These are phyloP conservation scores for Fusarium annulatum DNA, from an alignment of 2,329 filamentous ascomycete species.

Conservation along the genomic window DNA sequence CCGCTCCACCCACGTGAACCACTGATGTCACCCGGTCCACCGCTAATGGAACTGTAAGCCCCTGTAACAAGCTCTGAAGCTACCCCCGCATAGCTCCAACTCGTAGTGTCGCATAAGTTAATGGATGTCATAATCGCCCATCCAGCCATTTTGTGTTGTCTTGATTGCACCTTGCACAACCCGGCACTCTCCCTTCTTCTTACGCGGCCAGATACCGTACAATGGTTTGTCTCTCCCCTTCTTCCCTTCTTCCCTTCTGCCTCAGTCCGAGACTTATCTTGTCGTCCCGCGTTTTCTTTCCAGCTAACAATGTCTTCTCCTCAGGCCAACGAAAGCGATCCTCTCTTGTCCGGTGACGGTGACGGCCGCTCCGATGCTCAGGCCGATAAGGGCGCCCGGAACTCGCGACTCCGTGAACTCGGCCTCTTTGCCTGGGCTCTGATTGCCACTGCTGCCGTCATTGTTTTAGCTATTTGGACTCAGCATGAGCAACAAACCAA, in stretches of 20 bases:
- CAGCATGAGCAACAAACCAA: slow-evolving; percentile 74
- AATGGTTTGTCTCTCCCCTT: slow-evolving; percentile 31
- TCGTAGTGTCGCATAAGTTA: slow-evolving; percentile 9
- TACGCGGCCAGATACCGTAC: slow-evolving; percentile 23
- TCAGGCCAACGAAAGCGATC: slow-evolving; percentile 56
- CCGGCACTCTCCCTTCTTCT: slow-evolving; percentile 9
- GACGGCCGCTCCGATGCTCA: slow-evolving; percentile 47
- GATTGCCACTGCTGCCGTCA: slow-evolving; percentile 79
- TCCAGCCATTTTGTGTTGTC: slow-evolving; percentile 10
- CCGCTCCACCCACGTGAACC: slow-evolving; percentile 16
- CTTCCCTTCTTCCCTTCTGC: neutral
- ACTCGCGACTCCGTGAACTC: slow-evolving; percentile 71
- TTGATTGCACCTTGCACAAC: slow-evolving; percentile 16
- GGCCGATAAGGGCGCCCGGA: slow-evolving; percentile 41
- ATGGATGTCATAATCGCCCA: slow-evolving; percentile 1
- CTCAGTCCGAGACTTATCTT: slow-evolving; percentile 12
- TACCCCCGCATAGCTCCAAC: slow-evolving; percentile 15
- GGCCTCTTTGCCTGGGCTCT: slow-evolving; percentile 86
- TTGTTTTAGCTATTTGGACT: slow-evolving; percentile 81
- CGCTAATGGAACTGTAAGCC: slow-evolving; percentile 11
- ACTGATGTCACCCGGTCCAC: slow-evolving; percentile 37
- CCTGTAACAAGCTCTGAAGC: slow-evolving; percentile 13
- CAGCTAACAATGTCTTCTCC: slow-evolving; percentile 31
- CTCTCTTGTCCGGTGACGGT: slow-evolving; percentile 53
- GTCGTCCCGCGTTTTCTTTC: neutral